Base-by-base conservation (phyloP, 768 basidiomycete genomes). In the Nidularia pulvinata region DNA sequence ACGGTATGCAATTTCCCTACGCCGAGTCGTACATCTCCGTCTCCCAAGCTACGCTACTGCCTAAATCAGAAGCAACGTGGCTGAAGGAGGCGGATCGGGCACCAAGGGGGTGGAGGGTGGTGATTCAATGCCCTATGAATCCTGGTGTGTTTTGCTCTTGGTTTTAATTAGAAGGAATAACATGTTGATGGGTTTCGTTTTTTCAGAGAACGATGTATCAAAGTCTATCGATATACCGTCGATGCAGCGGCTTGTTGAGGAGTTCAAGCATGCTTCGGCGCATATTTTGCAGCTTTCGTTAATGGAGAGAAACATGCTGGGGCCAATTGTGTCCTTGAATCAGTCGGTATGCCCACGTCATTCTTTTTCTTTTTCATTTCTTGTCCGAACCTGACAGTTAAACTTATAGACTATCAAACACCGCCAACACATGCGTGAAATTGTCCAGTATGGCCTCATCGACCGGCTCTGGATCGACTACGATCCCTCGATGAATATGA, bases 1-100 rank as follows among this genome's bases (percentile, higher is more conserved):
- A 90, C 62, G 86, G 82, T 13, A 66, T 71, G 19, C 50, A 61
- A 1, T 78, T 79, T 55, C 69, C 72, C 1, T 80, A 77, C 58
- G 53, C 60, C 14, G 68, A 62, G 13, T 68, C 64, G 14, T 78
- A 73, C 55, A 74, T 83, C 6, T 79, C 73, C 10, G 65, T 75
- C 2, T 58, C 61, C 5, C 61, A 71, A 37, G 68, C 69, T 0
- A 66, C 63, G 51, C 52, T 76, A 7, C 56, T 74, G 1, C 61
- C 69, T n/a, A 78, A 74, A 54, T 25, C 25, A 25, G 25, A 25
- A 4, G 25, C 25, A 25, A 25, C 25, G 25, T 25, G 25, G 25
- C 25, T 25, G 25, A 25, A 25, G 25, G 25, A 25, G 25, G 25
- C 25, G 1, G 25, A 25, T 25, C 25, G 25, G 25, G 25, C 25